Conservation (phyloP, 352 stramenopile genomes). For the Pythium insidiosum region DNA sequence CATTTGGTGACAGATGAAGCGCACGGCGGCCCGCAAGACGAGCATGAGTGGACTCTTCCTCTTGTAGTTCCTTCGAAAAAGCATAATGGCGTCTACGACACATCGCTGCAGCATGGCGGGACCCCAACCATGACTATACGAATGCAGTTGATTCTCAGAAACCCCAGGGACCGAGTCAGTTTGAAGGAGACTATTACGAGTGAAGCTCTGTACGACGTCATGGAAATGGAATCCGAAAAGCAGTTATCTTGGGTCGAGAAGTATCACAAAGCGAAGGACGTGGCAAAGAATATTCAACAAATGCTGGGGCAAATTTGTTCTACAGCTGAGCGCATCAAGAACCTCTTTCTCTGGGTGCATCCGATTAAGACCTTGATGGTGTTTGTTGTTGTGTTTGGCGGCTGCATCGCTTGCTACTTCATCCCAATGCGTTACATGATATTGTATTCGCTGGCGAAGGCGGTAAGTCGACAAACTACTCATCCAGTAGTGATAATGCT, state of each 20-base stretch:
- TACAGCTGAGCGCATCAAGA: conserved; percentile 22
- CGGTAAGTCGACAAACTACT: conserved; percentile 15
- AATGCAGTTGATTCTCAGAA: conserved; percentile 20
- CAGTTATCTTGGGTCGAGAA: conserved; percentile 28
- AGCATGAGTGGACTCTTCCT: conserved; percentile 15
- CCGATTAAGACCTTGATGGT: conserved; percentile 26
- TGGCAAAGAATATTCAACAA: conserved; percentile 29
- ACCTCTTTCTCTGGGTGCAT: conserved; percentile 30
- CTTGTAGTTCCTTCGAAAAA: conserved; percentile 9
- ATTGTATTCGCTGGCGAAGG: conserved; percentile 17
- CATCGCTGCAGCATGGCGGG: not conserved
- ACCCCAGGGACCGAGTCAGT: conserved; percentile 15
- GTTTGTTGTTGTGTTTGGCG: conserved; percentile 3
- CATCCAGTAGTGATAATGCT: not conserved
- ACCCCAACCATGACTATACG: conserved; percentile 15
- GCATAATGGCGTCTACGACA: not conserved
- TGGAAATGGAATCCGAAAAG: conserved; percentile 27
- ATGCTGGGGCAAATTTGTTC: conserved; percentile 21
- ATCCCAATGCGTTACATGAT: conserved; percentile 21
- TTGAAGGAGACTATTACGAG: conserved; percentile 22
- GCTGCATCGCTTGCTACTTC: conserved; percentile 12
- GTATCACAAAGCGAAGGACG: conserved; percentile 33
- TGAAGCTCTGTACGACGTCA: conserved; percentile 23
- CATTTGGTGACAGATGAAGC: conserved; percentile 13
- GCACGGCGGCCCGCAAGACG: conserved; percentile 15